Base-by-base conservation (phyloP, 2,329 filamentous ascomycete species). In the Alternaria infectoria region DNA sequence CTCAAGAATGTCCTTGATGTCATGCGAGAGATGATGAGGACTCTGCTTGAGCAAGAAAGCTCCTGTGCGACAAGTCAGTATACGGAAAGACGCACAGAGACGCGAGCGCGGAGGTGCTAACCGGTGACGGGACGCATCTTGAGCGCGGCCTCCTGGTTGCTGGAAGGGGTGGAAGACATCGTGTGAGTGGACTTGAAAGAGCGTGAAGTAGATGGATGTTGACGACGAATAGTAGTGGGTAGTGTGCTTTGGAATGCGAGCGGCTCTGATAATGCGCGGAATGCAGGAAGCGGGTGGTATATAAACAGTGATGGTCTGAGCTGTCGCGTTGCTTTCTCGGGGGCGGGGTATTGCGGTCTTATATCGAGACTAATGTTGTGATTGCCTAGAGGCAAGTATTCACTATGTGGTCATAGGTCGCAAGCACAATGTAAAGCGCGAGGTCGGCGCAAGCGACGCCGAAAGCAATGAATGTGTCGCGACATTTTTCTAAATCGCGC, bases 211-310 rank as follows among this genome's bases (percentile, higher is more conserved):
- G 2, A 1, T 7, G 5, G 1, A 4, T 28, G 2, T 50, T 4
- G n/a, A 17, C 5, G 13, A 25, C 3, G 2, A 19, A 3, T 1
- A 13, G 3, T 17, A 0, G 8, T 40, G 4, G 8, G 2, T 3
- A 40, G 36, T 10, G 15, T 5, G 4, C 15, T 40, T 10, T 10
- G 4, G 15, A 40, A 11, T 40, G 9, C 36, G 9, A 40, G 36
- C 36, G 9, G 36, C 8, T 40, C n/a, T 40, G 36, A 11, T 17
- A 17, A 40, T 11, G n/a, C 36, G 36, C 5, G 5, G 36, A 40
- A 2, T 40, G 15, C 36, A 17, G 36, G 9, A 0, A 40, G 36
- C n/a, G 36, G 36, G 36, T 17, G 15, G n/a, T 40, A 40, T 40
- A 40, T 40, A 40, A 17, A 17, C 4, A 17, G 2, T 40, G 36